These are phyloP conservation scores for Penicillium paradoxum DNA, from an alignment of 495 filamentous ascomycete species.

Conservation along the genomic window DNA sequence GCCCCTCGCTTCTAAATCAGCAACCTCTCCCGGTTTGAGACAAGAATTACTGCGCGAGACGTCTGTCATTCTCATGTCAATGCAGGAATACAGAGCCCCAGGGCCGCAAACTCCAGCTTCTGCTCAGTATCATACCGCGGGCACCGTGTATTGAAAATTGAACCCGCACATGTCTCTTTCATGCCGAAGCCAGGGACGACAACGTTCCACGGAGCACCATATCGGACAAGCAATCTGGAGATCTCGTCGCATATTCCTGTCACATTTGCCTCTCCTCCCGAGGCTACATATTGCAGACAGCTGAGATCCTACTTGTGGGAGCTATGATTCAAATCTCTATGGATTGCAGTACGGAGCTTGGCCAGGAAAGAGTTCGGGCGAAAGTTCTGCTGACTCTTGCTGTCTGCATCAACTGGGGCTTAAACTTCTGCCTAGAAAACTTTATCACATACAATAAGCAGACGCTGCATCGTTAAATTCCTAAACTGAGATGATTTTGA, in stretches of 20 bases:
- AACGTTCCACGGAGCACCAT: conserved; percentile 19
- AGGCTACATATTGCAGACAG: conserved; percentile 14
- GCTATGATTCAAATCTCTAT: not conserved
- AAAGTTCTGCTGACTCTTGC: conserved; percentile 39
- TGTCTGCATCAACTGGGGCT: too few relatives aligned
- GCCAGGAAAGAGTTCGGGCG: conserved; percentile 50
- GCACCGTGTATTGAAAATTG: conserved; percentile 36
- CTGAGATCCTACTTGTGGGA: conserved; percentile 14
- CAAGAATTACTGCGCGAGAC: not conserved
- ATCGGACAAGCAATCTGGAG: too few relatives aligned
- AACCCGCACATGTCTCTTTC: conserved; percentile 52
- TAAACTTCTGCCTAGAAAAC: too few relatives aligned
- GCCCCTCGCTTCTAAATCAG: conserved; percentile 24
- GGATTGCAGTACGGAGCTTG: not conserved
- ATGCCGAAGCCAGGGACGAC: conserved; percentile 48
- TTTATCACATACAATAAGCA: too few relatives aligned
- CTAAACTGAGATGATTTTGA: too few relatives aligned
- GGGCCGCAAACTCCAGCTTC: conserved; percentile 23
- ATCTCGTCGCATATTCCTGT: too few relatives aligned
- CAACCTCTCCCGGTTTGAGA: not conserved
- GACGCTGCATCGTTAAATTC: too few relatives aligned
- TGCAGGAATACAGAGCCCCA: conserved; percentile 20
- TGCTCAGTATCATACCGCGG: conserved; percentile 29
- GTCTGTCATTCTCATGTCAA: not conserved
- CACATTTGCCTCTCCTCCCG: conserved; percentile 31